Conservation (phyloP, 805 yeast genomes). For the Lachancea quebecensis region DNA sequence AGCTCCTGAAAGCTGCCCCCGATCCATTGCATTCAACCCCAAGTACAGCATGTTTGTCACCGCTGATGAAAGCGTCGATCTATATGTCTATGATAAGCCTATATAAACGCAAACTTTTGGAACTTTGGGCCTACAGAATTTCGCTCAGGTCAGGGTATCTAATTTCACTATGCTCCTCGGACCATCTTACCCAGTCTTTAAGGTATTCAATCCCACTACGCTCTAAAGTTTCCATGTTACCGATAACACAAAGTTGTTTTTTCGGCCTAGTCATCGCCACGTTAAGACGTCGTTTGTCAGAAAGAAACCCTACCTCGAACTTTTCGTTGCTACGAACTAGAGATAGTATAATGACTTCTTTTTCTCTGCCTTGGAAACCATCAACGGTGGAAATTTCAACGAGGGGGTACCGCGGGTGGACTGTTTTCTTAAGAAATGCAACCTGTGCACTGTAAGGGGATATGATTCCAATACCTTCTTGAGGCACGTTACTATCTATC, state of each 20-base stretch:
- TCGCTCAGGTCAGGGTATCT: slow-evolving; percentile 55
- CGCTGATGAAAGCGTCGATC: slow-evolving; percentile 34
- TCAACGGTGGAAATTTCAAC: slow-evolving; percentile 87
- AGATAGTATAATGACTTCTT: slow-evolving; percentile 73
- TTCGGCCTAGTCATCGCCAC: slow-evolving; percentile 92
- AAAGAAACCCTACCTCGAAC: slow-evolving; percentile 72
- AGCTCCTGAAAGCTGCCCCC: slow-evolving; percentile 34
- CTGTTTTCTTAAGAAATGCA: slow-evolving; percentile 42
- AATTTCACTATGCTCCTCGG: slow-evolving; percentile 58
- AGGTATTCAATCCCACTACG: slow-evolving; percentile 40
- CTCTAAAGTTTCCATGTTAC: slow-evolving; percentile 70
- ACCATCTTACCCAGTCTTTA: slow-evolving; percentile 61
- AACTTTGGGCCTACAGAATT: slow-evolving; percentile 16
- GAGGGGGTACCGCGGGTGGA: slow-evolving; percentile 34
- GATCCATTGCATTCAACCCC: slow-evolving; percentile 37
- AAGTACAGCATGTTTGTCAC: slow-evolving; percentile 35
- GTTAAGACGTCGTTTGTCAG: slow-evolving; percentile 72
- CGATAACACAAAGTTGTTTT: slow-evolving; percentile 77
- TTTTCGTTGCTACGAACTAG: slow-evolving; percentile 74
- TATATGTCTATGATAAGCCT: slow-evolving; percentile 26
- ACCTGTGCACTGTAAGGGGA: slow-evolving; percentile 92
- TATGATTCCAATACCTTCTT: slow-evolving; percentile 68
- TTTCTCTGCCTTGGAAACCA: slow-evolving; percentile 96
- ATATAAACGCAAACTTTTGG: background rate
- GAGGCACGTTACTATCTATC: slow-evolving; percentile 44